A percentile compares a stretch with the other conserved stretches of the same genome.
Evolutionary conservation across 495 filamentous ascomycete genomes (phyloP).

Genomic region (Xylaria castorea): DNA sequence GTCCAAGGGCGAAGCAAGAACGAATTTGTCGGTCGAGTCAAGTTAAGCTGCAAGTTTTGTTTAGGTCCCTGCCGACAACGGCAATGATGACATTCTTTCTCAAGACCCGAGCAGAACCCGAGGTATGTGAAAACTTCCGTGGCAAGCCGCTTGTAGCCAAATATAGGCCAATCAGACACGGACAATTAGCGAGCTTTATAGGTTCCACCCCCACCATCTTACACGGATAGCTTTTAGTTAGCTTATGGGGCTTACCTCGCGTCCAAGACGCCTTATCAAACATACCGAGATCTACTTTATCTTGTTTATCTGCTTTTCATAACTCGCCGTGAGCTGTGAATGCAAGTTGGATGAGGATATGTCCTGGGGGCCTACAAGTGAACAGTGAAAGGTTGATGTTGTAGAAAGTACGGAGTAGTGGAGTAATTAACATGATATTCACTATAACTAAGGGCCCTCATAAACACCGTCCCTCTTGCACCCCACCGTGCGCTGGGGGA

Average conservation of each 20-base stretch:
- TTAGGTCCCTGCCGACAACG: slow-evolving; percentile 13
- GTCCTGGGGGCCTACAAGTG: neutral
- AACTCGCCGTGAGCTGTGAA: neutral
- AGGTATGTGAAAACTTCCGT: slow-evolving; percentile 11
- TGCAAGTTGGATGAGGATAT: neutral
- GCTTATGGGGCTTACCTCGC: neutral
- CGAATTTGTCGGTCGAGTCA: neutral
- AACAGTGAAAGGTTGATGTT: neutral
- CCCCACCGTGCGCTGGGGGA: slow-evolving; percentile 19
- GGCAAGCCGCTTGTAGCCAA: slow-evolving; percentile 12
- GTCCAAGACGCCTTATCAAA: neutral
- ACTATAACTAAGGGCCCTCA: neutral
- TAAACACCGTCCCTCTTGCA: neutral
- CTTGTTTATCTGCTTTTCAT: neutral
- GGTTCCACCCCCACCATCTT: neutral
- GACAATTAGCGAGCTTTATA: slow-evolving; percentile 15
- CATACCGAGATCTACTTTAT: neutral
- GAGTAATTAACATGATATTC: neutral
- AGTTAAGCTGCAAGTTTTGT: slow-evolving; percentile 7
- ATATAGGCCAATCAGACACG: slow-evolving; percentile 3
- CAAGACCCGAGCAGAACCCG: slow-evolving; percentile 16
- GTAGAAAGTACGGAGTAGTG: neutral
- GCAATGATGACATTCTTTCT: slow-evolving; percentile 26
- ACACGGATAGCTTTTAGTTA: neutral
- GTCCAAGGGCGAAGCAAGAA: neutral